Conservation (phyloP, 2,329 filamentous ascomycete species). For the Hymenoscyphus fraxineus region DNA sequence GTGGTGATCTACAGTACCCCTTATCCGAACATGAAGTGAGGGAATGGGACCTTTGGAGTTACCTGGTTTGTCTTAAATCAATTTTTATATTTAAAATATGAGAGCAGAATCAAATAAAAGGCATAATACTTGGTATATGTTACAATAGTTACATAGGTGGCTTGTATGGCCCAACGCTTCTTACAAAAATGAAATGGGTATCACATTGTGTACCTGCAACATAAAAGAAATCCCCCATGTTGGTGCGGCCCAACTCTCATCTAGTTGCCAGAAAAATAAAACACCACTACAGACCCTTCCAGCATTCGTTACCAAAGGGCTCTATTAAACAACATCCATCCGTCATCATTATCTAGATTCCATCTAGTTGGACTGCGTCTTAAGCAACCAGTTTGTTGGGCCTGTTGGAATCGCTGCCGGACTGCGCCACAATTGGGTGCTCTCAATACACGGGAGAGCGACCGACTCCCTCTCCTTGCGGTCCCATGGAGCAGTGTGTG, state of each 20-base stretch:
- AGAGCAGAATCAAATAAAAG: neutral
- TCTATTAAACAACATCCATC: neutral
- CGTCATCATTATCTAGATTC: constrained; percentile 25
- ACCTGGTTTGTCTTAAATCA: neutral
- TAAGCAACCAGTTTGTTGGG: constrained; percentile 26
- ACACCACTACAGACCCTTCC: neutral
- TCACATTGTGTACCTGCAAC: neutral
- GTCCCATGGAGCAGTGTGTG: constrained; percentile 20
- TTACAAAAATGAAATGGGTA: constrained; percentile 9
- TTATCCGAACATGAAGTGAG: neutral
- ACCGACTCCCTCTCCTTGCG: constrained; percentile 20
- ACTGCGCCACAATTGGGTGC: constrained; percentile 23
- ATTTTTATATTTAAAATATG: neutral
- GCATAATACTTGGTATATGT: constrained; percentile 6
- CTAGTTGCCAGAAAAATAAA: neutral
- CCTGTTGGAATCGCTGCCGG: constrained; percentile 16
- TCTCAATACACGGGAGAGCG: constrained; percentile 18
- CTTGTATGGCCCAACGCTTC: neutral
- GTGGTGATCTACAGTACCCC: neutral
- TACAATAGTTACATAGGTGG: constrained; percentile 10
- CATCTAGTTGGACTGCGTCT: constrained; percentile 18
- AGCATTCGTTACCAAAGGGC: neutral
- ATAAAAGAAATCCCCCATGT: neutral
- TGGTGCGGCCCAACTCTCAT: neutral
- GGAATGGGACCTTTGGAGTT: neutral